These are phyloP conservation scores for Mortierella sp. DNA, from an alignment of 371 early-diverging fungal species.

Conservation along the genomic window DNA sequence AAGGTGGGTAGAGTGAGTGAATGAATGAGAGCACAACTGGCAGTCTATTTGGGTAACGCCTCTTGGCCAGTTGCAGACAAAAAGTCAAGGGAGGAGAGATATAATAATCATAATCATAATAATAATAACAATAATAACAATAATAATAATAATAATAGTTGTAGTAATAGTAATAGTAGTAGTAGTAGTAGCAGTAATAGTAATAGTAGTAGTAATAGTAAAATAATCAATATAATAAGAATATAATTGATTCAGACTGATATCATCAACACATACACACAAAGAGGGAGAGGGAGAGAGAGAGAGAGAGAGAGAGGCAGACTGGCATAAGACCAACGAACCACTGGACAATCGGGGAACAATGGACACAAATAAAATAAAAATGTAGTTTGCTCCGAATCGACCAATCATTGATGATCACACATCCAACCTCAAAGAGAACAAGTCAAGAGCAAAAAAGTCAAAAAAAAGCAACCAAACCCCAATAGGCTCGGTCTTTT, in stretches of 20 bases:
- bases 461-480: background rate
- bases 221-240: background rate
- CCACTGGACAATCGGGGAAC: background rate
- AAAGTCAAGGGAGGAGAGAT: too few species aligned
- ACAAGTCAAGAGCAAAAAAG: background rate
- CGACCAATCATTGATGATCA: background rate
- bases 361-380: constrained; percentile 1
- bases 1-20: background rate
- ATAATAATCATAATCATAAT: too few species aligned
- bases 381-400: constrained; percentile 1
- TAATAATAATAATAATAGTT: too few species aligned
- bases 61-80: too few species aligned
- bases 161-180: too few species aligned
- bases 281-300: background rate
- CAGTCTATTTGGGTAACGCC: too few species aligned
- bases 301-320: background rate
- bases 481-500: background rate
- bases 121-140: too few species aligned
- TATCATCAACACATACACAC: too few species aligned
- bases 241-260: background rate
- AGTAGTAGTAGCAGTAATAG: too few species aligned
- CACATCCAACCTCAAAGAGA: background rate
- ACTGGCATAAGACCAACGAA: background rate
- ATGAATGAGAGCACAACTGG: constrained; percentile 1
- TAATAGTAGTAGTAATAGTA: too few species aligned